A percentile compares a stretch with the other conserved stretches of the same genome.
These are phyloP conservation scores for Chalciporus piperatus DNA, from an alignment of 768 basidiomycete species.

Conservation along the genomic window DNA sequence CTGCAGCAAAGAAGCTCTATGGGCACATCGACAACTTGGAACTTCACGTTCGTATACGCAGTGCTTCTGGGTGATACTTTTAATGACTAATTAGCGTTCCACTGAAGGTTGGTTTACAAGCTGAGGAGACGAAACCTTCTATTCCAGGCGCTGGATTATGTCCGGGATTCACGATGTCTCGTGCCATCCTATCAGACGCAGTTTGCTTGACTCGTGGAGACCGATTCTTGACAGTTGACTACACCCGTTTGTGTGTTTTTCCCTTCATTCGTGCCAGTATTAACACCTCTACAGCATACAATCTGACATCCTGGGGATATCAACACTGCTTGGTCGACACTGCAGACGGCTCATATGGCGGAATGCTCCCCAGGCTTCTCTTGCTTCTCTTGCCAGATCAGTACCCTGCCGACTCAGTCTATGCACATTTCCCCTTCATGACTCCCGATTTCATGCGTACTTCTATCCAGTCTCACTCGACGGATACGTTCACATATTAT, in stretches of 20 bases:
- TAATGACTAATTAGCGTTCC: background rate
- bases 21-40: conserved; percentile 76
- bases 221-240: conserved; percentile 73
- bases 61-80: background rate
- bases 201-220: conserved; percentile 76
- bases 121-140: conserved; percentile 66
- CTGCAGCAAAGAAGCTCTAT: conserved; percentile 63
- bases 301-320: conserved; percentile 79
- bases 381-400: conserved; percentile 68
- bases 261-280: background rate
- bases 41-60: conserved; percentile 53
- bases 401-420: conserved; percentile 61
- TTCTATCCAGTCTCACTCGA: conserved; percentile 42
- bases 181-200: conserved; percentile 81
- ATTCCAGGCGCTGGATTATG: conserved; percentile 72
- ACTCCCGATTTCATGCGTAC: conserved; percentile 43
- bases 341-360: conserved; percentile 71
- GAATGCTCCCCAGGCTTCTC: conserved; percentile 69
- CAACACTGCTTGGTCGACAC: conserved; percentile 63
- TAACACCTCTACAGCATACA: conserved; percentile 48
- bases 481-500: conserved; percentile 44
- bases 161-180: conserved; percentile 79
- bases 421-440: conserved; percentile 82
- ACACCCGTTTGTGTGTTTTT: conserved; percentile 55
- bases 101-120: conserved; percentile 59